phyloP scores from a whole-genome alignment of 2,329 filamentous ascomycete genomes.

The Xenoacremonium recifei region DNA sequence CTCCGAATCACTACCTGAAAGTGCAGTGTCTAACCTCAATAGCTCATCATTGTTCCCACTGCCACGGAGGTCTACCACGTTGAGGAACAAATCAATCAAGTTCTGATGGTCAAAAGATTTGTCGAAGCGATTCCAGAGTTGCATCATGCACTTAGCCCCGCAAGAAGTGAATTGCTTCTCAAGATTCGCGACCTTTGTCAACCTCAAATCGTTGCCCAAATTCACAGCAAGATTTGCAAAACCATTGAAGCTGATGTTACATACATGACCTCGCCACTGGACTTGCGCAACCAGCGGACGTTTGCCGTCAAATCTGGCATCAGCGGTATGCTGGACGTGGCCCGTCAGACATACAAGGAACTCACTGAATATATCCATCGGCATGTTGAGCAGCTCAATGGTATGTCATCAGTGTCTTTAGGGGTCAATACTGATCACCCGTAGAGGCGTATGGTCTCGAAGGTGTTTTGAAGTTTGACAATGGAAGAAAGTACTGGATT shows the following conservation, averaged over 20 bases:
- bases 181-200: conserved; percentile 70
- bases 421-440: conserved; percentile 3
- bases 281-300: conserved; percentile 83
- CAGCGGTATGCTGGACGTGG: conserved; percentile 83
- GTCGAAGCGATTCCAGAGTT: conserved; percentile 66
- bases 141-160: conserved; percentile 64
- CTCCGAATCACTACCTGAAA: accelerated
- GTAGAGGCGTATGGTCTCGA: conserved; percentile 56
- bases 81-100: conserved; percentile 81
- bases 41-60: conserved; percentile 75
- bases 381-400: conserved; percentile 65
- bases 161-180: conserved; percentile 61
- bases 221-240: conserved; percentile 63
- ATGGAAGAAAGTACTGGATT: conserved; percentile 76
- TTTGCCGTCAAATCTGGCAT: conserved; percentile 87
- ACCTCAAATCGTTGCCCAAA: conserved; percentile 56
- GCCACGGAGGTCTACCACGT: conserved; percentile 65
- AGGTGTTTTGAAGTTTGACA: conserved; percentile 73
- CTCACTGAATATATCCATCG: conserved; percentile 74
- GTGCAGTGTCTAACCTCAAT: conserved; percentile 1
- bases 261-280: conserved; percentile 76
- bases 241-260: conserved; percentile 79
- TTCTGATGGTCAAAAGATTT: conserved; percentile 85
- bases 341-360: conserved; percentile 86
- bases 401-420: conserved; percentile 40